phyloP scores from a whole-genome alignment of 371 early-diverging fungal genomes.

The Neoconidiobolus thromboides region DNA sequence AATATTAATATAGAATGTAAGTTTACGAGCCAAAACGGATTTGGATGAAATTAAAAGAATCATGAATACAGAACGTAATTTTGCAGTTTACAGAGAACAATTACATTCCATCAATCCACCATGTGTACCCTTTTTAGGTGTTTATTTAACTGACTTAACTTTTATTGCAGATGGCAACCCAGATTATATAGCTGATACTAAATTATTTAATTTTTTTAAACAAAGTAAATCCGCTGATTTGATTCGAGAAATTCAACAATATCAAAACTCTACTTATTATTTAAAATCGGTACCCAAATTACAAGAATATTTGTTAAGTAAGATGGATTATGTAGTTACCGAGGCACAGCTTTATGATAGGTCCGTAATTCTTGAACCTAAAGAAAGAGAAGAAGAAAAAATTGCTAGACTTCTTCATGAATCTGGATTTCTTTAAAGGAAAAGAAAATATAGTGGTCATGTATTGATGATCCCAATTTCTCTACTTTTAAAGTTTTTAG shows the following conservation, averaged over 20 bases:
- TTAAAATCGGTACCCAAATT: conserved; percentile 55
- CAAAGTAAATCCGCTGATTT: conserved; percentile 70
- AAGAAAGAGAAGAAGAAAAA: conserved; percentile 77
- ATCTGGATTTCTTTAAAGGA: conserved; percentile 56
- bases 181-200: conserved; percentile 26
- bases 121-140: conserved; percentile 77
- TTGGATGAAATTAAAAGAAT: conserved; percentile 24
- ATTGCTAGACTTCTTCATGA: conserved; percentile 66
- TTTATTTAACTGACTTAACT: conserved; percentile 76
- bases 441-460: no score
- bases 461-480: no score
- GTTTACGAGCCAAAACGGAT: conserved; percentile 30
- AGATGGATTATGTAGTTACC: conserved; percentile 29
- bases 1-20: conserved; percentile 15
- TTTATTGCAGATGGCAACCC: conserved; percentile 88
- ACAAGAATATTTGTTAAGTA: conserved; percentile 46
- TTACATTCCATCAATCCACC: conserved; percentile 75
- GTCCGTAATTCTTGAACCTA: conserved; percentile 47
- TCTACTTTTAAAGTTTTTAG: no score
- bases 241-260: conserved; percentile 83
- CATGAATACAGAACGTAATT: conserved; percentile 69
- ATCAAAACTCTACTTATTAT: conserved; percentile 69
- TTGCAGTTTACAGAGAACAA: conserved; percentile 64
- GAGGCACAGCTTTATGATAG: conserved; percentile 42
- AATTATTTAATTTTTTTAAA: conserved; percentile 81